Conservation (phyloP, 345 rosid species). For the Euclidium syriacum region DNA sequence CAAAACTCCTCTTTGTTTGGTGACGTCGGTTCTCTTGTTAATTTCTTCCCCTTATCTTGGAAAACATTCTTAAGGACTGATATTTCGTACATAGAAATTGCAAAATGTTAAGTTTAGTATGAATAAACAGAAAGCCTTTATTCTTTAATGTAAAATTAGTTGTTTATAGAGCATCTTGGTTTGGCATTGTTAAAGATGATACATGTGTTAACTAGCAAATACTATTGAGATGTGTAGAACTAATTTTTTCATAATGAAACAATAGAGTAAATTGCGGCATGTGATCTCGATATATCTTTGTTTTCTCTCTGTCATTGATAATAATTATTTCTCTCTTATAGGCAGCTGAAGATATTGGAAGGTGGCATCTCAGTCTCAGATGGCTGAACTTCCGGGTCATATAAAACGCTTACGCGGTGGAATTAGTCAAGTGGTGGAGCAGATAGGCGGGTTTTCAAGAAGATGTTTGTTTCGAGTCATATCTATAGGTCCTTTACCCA, state of each 20-base stretch:
- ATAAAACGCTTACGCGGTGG: conserved; percentile 1
- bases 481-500: conserved; percentile 48
- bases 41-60: neutral
- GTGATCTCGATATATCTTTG: neutral
- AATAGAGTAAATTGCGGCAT: too few species aligned
- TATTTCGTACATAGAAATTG: neutral
- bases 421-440: conserved; percentile 8
- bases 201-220: neutral
- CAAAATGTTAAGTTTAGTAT: too few species aligned
- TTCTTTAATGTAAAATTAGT: too few species aligned
- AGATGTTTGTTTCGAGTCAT: conserved; percentile 41
- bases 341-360: neutral
- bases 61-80: neutral
- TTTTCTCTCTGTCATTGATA: neutral
- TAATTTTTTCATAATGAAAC: neutral
- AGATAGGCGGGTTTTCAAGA: conserved; percentile 30
- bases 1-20: neutral
- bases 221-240: neutral
- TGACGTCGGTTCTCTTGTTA: neutral
- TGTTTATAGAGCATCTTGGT: neutral
- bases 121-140: neutral
- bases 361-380: conserved; percentile 1
- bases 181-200: neutral
- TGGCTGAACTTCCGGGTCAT: conserved; percentile 12
- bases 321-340: neutral